Conservation (phyloP, 2,329 filamentous ascomycete species). For the Nothopassalora personata region DNA sequence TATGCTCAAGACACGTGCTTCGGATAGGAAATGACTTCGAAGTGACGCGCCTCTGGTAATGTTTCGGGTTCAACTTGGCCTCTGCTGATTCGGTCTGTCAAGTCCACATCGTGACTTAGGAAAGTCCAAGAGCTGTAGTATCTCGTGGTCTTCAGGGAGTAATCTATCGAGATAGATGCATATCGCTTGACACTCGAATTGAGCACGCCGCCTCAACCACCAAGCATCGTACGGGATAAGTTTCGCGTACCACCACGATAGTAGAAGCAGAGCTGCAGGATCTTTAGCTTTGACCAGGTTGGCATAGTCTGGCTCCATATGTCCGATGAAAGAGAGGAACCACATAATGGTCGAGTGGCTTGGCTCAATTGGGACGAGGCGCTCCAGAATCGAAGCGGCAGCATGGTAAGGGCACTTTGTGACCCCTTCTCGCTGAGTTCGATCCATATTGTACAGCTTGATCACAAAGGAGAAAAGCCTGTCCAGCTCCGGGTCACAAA, state of each 20-base stretch:
- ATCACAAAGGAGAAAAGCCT: conserved; percentile 15
- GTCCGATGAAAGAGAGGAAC: conserved; percentile 46
- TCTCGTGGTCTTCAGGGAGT: conserved; percentile 7
- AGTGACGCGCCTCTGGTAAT: neutral
- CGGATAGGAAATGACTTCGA: neutral
- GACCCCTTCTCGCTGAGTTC: conserved; percentile 13
- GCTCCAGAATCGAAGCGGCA: conserved; percentile 31
- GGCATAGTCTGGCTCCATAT: conserved; percentile 43
- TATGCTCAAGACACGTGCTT: neutral
- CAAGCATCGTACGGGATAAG: conserved; percentile 43
- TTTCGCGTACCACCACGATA: conserved; percentile 53
- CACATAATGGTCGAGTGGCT: conserved; percentile 40
- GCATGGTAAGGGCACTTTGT: conserved; percentile 30
- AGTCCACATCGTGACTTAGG: conserved; percentile 8
- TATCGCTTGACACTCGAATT: conserved; percentile 49
- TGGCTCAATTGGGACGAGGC: conserved; percentile 34
- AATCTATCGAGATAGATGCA: conserved; percentile 37
- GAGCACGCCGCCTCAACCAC: conserved; percentile 46
- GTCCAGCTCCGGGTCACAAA: conserved; percentile 15
- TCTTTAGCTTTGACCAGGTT: conserved; percentile 48
- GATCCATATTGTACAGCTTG: conserved; percentile 23
- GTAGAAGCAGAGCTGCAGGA: conserved; percentile 48
- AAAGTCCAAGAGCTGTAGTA: conserved; percentile 11
- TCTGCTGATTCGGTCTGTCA: neutral
- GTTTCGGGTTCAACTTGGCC: neutral